Evolutionary conservation across 2,329 filamentous ascomycete genomes (phyloP), one percentile per base, ranked within the genome.

Genomic region (Camptophora hylomeconis): DNA sequence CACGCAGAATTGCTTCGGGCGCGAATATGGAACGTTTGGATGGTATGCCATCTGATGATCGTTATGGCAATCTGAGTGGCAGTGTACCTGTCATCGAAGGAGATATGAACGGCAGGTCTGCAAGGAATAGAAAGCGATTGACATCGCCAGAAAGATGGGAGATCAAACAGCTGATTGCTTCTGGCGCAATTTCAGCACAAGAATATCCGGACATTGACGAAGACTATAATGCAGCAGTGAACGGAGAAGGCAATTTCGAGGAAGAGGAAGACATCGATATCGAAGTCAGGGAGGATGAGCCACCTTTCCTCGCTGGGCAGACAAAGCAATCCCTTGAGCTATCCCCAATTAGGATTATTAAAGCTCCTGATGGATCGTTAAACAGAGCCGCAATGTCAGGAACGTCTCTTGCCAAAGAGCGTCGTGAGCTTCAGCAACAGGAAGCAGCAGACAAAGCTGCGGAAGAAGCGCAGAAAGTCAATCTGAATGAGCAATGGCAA

Each of bases 141-240:
- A 95, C 87, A 0, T 94, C 87, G 9, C 89, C 89, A 1, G 89
- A 98, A 51, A 66, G 89, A 48, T 98, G 89, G 87, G 89, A 98
- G 52, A 94, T 98, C 38, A 75, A 87, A 38, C 89, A 98, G 49
- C 65, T 98, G 29, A 95, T 98, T 47, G 84, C 87, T 3, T 93
- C 89, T 4, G 89, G 92, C 24, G 87, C 92, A 6, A 79, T 83
- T 11, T 92, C 89, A 45, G 86, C 83, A 0, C 80, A 81, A 0
- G 87, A 95, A 44, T 94, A 93, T 49, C 89, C 89, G 1, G 87
- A 94, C 39, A 68, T 95, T 16, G 82, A 95, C 42, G 83, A 94
- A 43, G 86, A 95, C 33, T 93, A 92, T 51, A 78, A 93, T 38
- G 79, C 81, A 10, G 86, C 83, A 0, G 61, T 94, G 15, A 79